Evolutionary conservation across 495 filamentous ascomycete genomes (phyloP).

Genomic region (Xylaria intraflava): DNA sequence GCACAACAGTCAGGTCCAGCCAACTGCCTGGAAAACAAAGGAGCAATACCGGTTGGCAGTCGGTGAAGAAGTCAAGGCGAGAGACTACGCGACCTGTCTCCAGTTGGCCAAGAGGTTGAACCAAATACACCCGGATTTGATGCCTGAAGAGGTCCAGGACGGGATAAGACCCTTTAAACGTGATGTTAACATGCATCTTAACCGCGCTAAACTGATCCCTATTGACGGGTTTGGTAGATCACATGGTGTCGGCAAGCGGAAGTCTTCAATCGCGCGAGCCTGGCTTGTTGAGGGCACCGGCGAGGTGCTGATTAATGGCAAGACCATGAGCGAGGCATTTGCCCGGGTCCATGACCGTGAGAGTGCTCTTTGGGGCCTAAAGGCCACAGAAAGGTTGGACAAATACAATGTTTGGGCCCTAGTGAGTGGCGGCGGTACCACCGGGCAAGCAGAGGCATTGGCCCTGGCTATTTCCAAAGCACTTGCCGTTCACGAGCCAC

Average conservation of each 20-base stretch:
- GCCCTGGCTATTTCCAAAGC: conserved; percentile 89
- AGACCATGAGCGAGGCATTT: conserved; percentile 69
- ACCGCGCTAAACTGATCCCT: conserved; percentile 45
- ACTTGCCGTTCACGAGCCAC: conserved; percentile 82
- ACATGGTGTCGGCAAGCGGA: conserved; percentile 73
- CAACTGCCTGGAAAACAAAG: conserved; percentile 78
- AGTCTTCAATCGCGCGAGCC: conserved; percentile 74
- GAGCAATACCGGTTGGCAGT: conserved; percentile 65
- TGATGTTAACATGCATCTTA: conserved; percentile 62
- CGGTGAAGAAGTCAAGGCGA: conserved; percentile 69
- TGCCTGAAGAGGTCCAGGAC: conserved; percentile 58
- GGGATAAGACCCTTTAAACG: conserved; percentile 66
- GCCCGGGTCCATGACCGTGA: conserved; percentile 88
- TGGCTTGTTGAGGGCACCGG: conserved; percentile 88
- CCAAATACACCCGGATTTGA: conserved; percentile 72
- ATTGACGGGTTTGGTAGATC: conserved; percentile 72
- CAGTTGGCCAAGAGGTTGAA: conserved; percentile 73
- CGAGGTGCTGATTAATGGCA: conserved; percentile 83
- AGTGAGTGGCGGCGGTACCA: conserved; percentile 78
- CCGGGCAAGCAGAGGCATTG: conserved; percentile 91
- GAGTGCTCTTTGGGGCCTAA: conserved; percentile 85
- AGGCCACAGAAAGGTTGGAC: conserved; percentile 73
- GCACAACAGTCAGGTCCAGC: conserved; percentile 55
- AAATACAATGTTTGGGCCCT: conserved; percentile 96
- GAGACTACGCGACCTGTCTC: conserved; percentile 71